Base-by-base conservation (phyloP, 345 rosid species). In the Ceriops zippeliana region DNA sequence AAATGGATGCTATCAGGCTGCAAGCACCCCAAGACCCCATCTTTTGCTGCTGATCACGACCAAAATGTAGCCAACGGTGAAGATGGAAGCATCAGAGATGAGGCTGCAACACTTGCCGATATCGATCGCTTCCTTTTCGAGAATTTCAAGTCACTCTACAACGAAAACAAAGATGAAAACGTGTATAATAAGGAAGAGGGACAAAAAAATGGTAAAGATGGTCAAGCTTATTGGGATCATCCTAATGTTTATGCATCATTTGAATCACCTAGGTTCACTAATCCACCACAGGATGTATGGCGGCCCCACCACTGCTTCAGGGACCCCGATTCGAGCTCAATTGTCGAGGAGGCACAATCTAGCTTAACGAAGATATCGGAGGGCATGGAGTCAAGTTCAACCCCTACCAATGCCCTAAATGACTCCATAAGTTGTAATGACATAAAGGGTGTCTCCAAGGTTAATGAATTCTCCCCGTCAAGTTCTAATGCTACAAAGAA, bases 111-210 rank as follows among this genome's bases (percentile, higher is more conserved):
- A 3, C 87, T 91, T 53, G 82, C 86, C 0, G 98, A 93, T 46
- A 70, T 93, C 13, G 98, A 93, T 70, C 87, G 83, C 19, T 93
- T 91, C 76, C 88, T 91, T 31, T 82, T 79, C 21, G 96, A 91
- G 77, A 93, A 93, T 77, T 91, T 93, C 77, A 84, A 68, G 63
- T 89, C 98, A n/a, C 86, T 93, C 42, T 93, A 85, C 66, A 60
- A 87, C 42, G 63, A 70, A 5, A 90, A 87, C 7, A 83, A 54
- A 4, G 42, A 37, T 6, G 27, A 21, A 1, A 58, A 26, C 7
- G 11, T 52, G 0, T 1, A 37, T 0, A 3, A 28, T 4, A 22
- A 19, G 6, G 31, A n/a, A 42, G 49, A 42, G 15, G 49, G 5
- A 13, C 19, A 0, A 13, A 13, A 42, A 13, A 42, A 42, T 37